Base-by-base conservation (phyloP, 2,329 filamentous ascomycete species). In the Colletotrichum tropicicola region DNA sequence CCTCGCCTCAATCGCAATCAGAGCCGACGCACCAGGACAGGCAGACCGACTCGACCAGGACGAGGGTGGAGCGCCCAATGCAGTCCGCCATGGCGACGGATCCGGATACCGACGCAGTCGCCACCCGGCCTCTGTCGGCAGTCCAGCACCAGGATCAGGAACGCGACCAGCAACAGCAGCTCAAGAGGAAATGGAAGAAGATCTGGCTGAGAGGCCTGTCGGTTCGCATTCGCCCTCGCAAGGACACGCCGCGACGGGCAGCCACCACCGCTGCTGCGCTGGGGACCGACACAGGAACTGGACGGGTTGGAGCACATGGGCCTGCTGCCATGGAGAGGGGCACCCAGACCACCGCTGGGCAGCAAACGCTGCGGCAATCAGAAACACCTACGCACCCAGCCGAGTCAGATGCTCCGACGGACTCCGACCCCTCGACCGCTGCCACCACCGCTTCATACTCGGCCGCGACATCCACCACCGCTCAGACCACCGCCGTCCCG, bases 171-270 rank as follows among this genome's bases (percentile, higher is more conserved):
- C 56, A 65, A 13, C 43, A 65, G 28, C 57, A 61, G 44, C 49
- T 55, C 12, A 65, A 55, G 35, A 60, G 27, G 27, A 65, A 65
- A 27, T 65, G 61, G 61, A 65, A 65, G 19, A 61, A 37, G 35
- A 54, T 51, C 7, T 65, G 61, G 61, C 43, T 65, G 2, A 48
- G 32, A 30, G 43, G 61, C 4, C n/a, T 65, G 10, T 65, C 61
- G 13, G 61, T 65, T 44, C 61, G 61, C 15, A 65, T 65, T 15
- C 61, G 61, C n/a, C 28, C 61, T 27, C 61, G 57, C 21, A 61
- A 65, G 23, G 57, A 54, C 5, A 37, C 35, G 35, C 48, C 35
- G 49, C 43, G n/a, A 43, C 21, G 56, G 23, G 17, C 32, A 35
- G 15, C 43, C 43, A 48, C 48, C 30, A 6, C 19, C 8, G 53